Conservation (phyloP, 2,329 filamentous ascomycete genomes). For the Cercospora beticola region DNA sequence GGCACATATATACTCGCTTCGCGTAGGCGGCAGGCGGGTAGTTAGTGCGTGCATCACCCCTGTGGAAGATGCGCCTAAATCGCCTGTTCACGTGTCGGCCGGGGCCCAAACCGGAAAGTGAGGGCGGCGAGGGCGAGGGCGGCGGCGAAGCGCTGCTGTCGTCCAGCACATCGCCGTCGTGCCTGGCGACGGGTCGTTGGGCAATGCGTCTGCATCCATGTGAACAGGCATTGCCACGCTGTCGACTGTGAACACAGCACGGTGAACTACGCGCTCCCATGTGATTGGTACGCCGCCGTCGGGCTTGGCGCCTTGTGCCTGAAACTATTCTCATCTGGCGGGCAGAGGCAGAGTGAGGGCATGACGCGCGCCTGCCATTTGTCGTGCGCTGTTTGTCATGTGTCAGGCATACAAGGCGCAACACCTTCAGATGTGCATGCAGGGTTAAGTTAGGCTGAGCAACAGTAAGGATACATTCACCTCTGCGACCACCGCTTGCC, state of each 20-base stretch:
- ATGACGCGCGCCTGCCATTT: slow-evolving; percentile 6
- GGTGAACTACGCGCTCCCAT: background rate
- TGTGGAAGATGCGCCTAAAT: background rate
- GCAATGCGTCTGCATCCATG: background rate
- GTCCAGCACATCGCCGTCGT: background rate
- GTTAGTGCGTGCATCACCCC: background rate
- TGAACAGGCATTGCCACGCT: background rate
- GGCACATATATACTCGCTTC: slow-evolving; percentile 16
- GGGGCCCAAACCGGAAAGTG: background rate
- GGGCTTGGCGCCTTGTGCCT: slow-evolving; percentile 1
- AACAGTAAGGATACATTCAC: slow-evolving; percentile 1
- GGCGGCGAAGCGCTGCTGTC: background rate
- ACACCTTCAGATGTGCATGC: background rate
- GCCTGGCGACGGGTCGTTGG: background rate
- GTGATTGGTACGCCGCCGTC: background rate
- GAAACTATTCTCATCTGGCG: slow-evolving; percentile 1
- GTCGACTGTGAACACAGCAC: background rate
- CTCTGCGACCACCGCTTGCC: background rate
- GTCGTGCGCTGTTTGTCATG: slow-evolving; percentile 2
- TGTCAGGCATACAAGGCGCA: background rate
- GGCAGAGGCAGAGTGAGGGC: background rate
- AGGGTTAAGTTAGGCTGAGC: background rate
- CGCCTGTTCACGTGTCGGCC: background rate
- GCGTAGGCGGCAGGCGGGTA: background rate
- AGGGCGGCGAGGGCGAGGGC: background rate